Base-by-base conservation (phyloP, 2,329 filamentous ascomycete genomes). In the Thielaviopsis populi region DNA sequence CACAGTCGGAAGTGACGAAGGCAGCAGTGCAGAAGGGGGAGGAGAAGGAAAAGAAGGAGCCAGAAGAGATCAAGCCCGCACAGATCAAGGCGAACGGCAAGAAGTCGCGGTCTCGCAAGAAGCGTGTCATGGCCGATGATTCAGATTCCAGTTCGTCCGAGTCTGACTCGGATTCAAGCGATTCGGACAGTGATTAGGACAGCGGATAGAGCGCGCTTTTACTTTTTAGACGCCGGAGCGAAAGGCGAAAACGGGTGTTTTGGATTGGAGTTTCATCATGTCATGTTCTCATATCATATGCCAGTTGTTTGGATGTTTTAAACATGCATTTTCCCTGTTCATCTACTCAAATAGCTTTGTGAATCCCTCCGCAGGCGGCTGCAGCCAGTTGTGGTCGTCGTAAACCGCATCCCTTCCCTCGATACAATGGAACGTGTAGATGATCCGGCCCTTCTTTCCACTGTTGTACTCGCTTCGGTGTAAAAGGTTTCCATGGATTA, bases 341-440 rank as follows among this genome's bases (percentile, higher is more conserved):
- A 53, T 62, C 30, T 56, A 56, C 17, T 56, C 30, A 56, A 56
- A 84, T 67, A 91, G 71, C 72, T 75, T 86, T 6, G 87, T 91
- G 71, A 99, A 96, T 0, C 89, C 91, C 50, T 82, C 82, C 48
- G 79, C 77, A 0, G 90, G 87, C 65, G 91, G 90, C 76, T 96
- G 92, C 73, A 99, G 75, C 94, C 94, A 97, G 75, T 99, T 99
- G 74, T 80, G 80, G 75, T 81, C 81, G 74, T 97, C 94, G 73
- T 97, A 99, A 63, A 76, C 78, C 53, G 84, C 78, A 0, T 74
- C 80, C 22, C 87, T 82, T 0, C 87, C 88, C 75, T 97, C 94
- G 70, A 97, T 97, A 65, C 95, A 83, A 77, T 99, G 94, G 73
- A 97, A 99, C 0, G 94, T 97, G 75, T 97, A 99, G 63, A 96